Evolutionary conservation across 495 filamentous ascomycete genomes (phyloP).

Genomic region (Pyrenula massariospora): DNA sequence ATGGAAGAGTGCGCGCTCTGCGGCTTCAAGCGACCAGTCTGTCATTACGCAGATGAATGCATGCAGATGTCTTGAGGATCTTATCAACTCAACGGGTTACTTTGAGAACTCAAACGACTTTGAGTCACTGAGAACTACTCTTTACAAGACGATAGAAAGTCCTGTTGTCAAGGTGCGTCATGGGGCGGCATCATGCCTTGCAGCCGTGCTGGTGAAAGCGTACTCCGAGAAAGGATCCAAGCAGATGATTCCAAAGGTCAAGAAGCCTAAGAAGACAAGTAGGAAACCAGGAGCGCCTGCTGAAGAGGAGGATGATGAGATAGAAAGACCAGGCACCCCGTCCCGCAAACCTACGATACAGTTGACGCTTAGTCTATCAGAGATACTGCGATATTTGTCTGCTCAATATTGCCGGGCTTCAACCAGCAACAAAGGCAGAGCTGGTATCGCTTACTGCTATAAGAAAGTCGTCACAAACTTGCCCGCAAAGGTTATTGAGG

Average conservation of each 20-base stretch:
- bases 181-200: conserved; percentile 78
- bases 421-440: conserved; percentile 68
- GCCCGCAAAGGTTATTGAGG: conserved; percentile 64
- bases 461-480: conserved; percentile 63
- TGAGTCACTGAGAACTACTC: conserved; percentile 63
- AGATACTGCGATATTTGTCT: conserved; percentile 73
- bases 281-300: conserved; percentile 59
- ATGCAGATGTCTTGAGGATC: conserved; percentile 65
- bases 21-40: conserved; percentile 69
- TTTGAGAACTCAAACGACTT: conserved; percentile 91
- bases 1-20: conserved; percentile 82
- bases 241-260: conserved; percentile 48
- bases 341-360: conserved; percentile 55
- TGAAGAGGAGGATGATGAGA: conserved; percentile 67
- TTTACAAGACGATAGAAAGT: conserved; percentile 82
- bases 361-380: conserved; percentile 61
- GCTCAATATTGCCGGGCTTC: conserved; percentile 69
- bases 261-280: conserved; percentile 59
- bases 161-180: conserved; percentile 60
- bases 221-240: conserved; percentile 54
- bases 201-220: conserved; percentile 63
- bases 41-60: conserved; percentile 69
- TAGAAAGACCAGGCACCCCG: conserved; percentile 61
- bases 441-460: conserved; percentile 81
- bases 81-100: conserved; percentile 58